A percentile compares a stretch with the other conserved stretches of the same genome.
These are phyloP conservation scores for Apophysomyces trapeziformis DNA, from an alignment of 371 early-diverging fungal genomes.

Conservation along the genomic window DNA sequence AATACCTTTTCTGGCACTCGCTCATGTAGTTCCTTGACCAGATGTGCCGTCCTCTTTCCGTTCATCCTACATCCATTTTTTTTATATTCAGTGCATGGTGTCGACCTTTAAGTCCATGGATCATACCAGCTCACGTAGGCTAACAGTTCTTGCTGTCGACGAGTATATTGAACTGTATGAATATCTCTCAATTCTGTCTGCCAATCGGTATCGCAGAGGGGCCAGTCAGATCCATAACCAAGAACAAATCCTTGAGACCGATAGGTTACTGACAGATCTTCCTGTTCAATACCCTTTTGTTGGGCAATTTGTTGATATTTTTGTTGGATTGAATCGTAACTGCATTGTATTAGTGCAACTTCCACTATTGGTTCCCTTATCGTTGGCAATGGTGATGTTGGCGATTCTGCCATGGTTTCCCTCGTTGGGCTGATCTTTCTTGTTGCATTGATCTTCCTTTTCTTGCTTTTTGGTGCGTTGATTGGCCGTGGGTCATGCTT, in stretches of 20 bases:
- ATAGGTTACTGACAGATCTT: not conserved
- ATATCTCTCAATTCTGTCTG: not conserved
- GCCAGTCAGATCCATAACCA: not conserved
- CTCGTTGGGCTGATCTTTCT: too few relatives aligned
- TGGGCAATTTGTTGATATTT: not conserved
- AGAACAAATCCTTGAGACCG: not conserved
- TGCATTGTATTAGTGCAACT: not conserved
- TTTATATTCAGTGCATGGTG: not conserved
- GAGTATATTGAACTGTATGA: conserved; percentile 1
- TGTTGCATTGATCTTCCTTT: not conserved
- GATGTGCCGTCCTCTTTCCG: conserved; percentile 1
- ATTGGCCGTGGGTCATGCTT: not conserved
- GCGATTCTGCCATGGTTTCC: too few relatives aligned
- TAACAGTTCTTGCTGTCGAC: not conserved
- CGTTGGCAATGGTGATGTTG: too few relatives aligned
- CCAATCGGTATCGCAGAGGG: not conserved
- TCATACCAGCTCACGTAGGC: not conserved
- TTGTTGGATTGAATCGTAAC: not conserved
- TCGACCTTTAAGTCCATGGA: not conserved
- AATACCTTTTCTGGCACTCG: conserved; percentile 6
- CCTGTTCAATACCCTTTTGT: not conserved
- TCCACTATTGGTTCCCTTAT: not conserved
- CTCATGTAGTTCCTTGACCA: not conserved
- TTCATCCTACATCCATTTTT: not conserved
- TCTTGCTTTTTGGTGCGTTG: not conserved